These are phyloP conservation scores for Geosmithia flava DNA, from an alignment of 2,329 filamentous ascomycete species.

Conservation along the genomic window DNA sequence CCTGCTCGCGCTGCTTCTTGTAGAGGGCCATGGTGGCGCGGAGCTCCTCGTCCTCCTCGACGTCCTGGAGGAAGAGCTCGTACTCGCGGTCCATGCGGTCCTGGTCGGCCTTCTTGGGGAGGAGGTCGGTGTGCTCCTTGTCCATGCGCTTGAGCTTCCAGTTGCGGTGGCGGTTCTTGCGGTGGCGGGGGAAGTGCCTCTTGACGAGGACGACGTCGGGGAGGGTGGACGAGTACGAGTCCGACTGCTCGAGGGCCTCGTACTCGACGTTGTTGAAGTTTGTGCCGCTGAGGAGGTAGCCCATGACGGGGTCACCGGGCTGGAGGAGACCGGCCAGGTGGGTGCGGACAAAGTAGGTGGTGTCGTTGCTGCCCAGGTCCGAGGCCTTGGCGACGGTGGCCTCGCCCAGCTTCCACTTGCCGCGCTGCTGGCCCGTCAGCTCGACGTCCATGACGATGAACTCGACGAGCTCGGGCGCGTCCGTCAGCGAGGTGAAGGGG, in stretches of 20 bases:
- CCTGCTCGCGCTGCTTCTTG: constrained; percentile 48
- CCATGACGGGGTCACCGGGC: constrained; percentile 83
- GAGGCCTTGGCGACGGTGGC: constrained; percentile 77
- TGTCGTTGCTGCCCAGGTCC: constrained; percentile 78
- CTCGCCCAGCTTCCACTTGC: constrained; percentile 76
- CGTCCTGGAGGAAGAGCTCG: constrained; percentile 92
- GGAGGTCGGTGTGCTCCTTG: constrained; percentile 76
- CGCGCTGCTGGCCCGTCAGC: constrained; percentile 58
- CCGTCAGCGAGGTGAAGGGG: constrained; percentile 74
- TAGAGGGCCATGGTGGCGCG: constrained; percentile 77
- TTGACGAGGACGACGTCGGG: constrained; percentile 93
- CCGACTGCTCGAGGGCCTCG: constrained; percentile 69
- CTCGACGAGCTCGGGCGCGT: constrained; percentile 75
- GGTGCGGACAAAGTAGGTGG: constrained; percentile 79
- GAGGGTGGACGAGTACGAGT: constrained; percentile 63
- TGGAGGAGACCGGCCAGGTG: constrained; percentile 80
- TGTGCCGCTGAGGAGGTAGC: constrained; percentile 79
- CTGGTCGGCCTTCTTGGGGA: constrained; percentile 78
- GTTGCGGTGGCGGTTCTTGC: constrained; percentile 69
- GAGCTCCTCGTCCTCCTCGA: constrained; percentile 89
- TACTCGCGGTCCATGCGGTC: constrained; percentile 86
- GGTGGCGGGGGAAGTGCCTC: constrained; percentile 84
- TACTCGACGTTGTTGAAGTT: constrained; percentile 88
- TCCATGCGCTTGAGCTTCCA: constrained; percentile 94
- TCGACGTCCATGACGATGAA: constrained; percentile 96